These are phyloP conservation scores for Penicillium vulpinum DNA, from an alignment of 2,329 filamentous ascomycete species.

Conservation along the genomic window DNA sequence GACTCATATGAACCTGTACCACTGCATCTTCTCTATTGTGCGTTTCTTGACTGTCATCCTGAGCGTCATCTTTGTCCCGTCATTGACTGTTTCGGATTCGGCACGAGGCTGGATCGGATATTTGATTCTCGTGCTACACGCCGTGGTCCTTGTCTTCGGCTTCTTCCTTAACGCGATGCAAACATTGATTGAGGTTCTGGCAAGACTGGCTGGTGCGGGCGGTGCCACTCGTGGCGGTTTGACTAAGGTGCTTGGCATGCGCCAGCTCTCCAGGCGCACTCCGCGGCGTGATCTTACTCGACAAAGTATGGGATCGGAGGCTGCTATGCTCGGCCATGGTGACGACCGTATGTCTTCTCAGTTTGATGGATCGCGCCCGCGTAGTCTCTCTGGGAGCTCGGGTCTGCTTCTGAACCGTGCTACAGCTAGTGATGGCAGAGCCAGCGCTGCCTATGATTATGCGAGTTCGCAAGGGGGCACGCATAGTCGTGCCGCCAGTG, in stretches of 20 bases:
- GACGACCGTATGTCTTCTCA: constrained; percentile 63
- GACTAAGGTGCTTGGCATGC: constrained; percentile 84
- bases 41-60: constrained; percentile 74
- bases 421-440: constrained; percentile 46
- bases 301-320: constrained; percentile 78
- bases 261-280: constrained; percentile 75
- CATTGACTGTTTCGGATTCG: constrained; percentile 73
- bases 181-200: constrained; percentile 84
- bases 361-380: constrained; percentile 54
- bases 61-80: constrained; percentile 81
- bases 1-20: constrained; percentile 97
- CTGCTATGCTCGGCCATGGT: constrained; percentile 73
- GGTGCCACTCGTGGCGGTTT: constrained; percentile 76
- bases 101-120: constrained; percentile 95
- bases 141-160: constrained; percentile 78
- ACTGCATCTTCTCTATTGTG: constrained; percentile 77
- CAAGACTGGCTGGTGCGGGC: constrained; percentile 78
- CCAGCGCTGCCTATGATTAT: constrained; percentile 57
- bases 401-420: constrained; percentile 59
- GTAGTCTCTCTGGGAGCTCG: constrained; percentile 64
- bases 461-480: constrained; percentile 48
- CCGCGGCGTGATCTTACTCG: constrained; percentile 66
- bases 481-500: constrained; percentile 58
- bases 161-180: constrained; percentile 92
- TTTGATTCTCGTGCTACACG: constrained; percentile 82